phyloP scores from a whole-genome alignment of 179 eudicot species.

The Silene vulgaris region DNA sequence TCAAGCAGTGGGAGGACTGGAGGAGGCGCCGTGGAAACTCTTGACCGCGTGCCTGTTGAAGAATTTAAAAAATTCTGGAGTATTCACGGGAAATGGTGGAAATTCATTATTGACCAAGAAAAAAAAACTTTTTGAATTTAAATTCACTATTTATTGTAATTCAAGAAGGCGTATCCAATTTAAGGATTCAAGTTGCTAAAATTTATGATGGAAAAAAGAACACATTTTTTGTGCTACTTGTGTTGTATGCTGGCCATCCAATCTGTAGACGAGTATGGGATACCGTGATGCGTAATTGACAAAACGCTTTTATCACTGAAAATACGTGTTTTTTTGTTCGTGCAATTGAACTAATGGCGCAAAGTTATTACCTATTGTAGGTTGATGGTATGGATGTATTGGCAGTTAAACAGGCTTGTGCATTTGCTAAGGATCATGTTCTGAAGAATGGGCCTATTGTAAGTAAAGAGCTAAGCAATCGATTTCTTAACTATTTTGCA shows the following conservation, averaged over 20 bases:
- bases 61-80: too few relatives aligned
- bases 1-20: too few relatives aligned
- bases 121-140: too few relatives aligned
- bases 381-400: conserved; percentile 99
- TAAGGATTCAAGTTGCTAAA: too few relatives aligned
- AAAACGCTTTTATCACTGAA: not conserved
- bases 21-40: too few relatives aligned
- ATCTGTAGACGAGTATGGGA: not conserved
- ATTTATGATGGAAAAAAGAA: too few relatives aligned
- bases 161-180: too few relatives aligned
- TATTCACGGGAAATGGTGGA: too few relatives aligned
- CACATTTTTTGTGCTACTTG: too few relatives aligned
- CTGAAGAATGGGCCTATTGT: not conserved
- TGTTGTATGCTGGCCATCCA: not conserved
- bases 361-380: conserved; percentile 34
- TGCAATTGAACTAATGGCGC: not conserved
- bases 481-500: not conserved
- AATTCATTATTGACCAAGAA: too few relatives aligned
- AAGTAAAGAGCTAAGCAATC: not conserved
- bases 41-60: too few relatives aligned
- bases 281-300: not conserved
- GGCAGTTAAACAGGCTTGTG: conserved; percentile 94
- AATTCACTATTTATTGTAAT: too few relatives aligned
- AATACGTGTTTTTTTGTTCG: not conserved
- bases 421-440: conserved; percentile 76